These are phyloP conservation scores for Pseudocercospora pini-densiflorae DNA, from an alignment of 2,329 filamentous ascomycete genomes.

Conservation along the genomic window DNA sequence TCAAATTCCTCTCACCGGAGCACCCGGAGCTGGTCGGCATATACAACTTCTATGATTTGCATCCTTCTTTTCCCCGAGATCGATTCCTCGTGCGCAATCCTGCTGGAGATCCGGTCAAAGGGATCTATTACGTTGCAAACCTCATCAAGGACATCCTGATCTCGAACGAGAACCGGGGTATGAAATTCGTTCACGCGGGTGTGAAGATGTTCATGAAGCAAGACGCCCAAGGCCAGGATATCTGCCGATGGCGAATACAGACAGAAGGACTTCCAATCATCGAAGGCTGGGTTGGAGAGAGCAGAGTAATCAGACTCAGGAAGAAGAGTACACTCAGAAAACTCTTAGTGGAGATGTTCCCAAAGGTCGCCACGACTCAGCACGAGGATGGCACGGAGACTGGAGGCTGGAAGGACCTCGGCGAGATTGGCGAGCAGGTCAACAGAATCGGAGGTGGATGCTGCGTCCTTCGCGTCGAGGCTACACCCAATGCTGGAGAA, in stretches of 20 bases:
- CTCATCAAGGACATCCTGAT: slow-evolving; percentile 83
- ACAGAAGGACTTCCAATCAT: slow-evolving; percentile 90
- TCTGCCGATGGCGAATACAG: slow-evolving; percentile 95
- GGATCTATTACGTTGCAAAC: slow-evolving; percentile 92
- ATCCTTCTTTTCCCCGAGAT: slow-evolving; percentile 81
- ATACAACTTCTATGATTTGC: slow-evolving; percentile 83
- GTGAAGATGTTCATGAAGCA: slow-evolving; percentile 99
- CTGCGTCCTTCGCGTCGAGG: slow-evolving; percentile 78
- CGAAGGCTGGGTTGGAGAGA: slow-evolving; percentile 83
- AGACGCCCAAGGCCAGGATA: slow-evolving; percentile 81
- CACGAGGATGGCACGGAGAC: slow-evolving; percentile 50
- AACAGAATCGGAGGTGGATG: slow-evolving; percentile 85
- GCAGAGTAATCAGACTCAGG: slow-evolving; percentile 73
- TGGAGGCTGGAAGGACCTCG: slow-evolving; percentile 73
- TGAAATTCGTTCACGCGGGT: slow-evolving; percentile 95
- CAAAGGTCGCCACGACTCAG: slow-evolving; percentile 64
- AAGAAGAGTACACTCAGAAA: slow-evolving; percentile 79
- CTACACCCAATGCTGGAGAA: slow-evolving; percentile 29
- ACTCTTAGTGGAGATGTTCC: slow-evolving; percentile 95
- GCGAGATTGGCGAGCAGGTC: slow-evolving; percentile 85
- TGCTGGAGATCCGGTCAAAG: slow-evolving; percentile 83
- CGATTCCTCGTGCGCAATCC: slow-evolving; percentile 97
- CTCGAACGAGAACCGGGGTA: slow-evolving; percentile 84
- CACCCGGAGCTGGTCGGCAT: slow-evolving; percentile 80
- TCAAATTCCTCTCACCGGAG: slow-evolving; percentile 80